Evolutionary conservation across 345 rosid genomes (phyloP), one percentile per base, ranked within the genome.

Genomic region (Barbarea vulgaris): DNA sequence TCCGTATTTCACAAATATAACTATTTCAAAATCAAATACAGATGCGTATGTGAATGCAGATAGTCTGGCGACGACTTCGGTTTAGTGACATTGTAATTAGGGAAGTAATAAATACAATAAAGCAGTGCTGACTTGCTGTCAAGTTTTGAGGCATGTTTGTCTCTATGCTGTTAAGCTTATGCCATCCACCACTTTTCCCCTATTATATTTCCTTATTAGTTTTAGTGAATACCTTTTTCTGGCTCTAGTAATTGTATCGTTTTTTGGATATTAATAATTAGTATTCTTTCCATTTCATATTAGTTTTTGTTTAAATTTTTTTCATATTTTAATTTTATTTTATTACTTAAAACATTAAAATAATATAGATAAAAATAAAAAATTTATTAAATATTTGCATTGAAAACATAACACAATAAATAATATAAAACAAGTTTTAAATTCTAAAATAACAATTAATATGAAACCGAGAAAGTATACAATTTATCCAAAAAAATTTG

Each of bases 111-210:
- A 66, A 67, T 75, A 51, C 41, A 60, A 44, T 31, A 66, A 65
- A 46, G 58, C 59, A 57, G 48, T 57, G 17, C 58, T 17, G 60
- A 44, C 65, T 47, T 57, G 17, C 58, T 17, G 60, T 55, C 65
- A 65, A 66, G 22, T 65, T 74, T 57, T 67, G 67, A 66, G 42
- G 78, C 78, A 74, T 75, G 67, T 67, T 48, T 75, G 78, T 75
- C 78, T 58, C 78, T 59, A 66, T 17, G 58, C 58, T 57, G 67
- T 66, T 55, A 31, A 55, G 18, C 51, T 70, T 18, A 33, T 58
- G 75, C 56, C 12, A 54, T 58, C 77, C 47, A 39, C 56, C 54
- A 63, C 31, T 27, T 15, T 6, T 14, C 9, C n/a, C 27, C 3
- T 5, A n/a, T n/a, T n/a, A n/a, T 18, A 4, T 14, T 42, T 24